These are phyloP conservation scores for Pinguiococcus pyrenoidosus DNA, from an alignment of 108 stramenopile species.

Conservation along the genomic window DNA sequence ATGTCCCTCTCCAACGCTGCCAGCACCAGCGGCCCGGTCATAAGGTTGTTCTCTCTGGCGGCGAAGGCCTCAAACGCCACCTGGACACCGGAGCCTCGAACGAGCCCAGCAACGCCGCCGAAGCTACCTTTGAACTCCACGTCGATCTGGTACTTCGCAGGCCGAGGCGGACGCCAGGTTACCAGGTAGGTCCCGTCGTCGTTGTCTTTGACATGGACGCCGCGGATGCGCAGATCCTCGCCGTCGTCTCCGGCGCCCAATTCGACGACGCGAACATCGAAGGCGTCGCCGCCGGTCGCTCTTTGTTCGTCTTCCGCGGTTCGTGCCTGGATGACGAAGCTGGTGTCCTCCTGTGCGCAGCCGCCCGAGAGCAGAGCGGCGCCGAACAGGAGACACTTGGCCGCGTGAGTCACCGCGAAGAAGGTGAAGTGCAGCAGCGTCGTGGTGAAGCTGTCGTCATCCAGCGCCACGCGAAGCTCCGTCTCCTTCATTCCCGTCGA, in stretches of 20 bases:
- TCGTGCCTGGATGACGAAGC: slow-evolving; percentile 18
- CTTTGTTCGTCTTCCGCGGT: slow-evolving; percentile 6
- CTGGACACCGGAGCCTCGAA: slow-evolving; percentile 48
- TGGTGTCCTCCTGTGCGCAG: slow-evolving; percentile 14
- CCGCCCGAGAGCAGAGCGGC: slow-evolving; percentile 41
- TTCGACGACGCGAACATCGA: slow-evolving; percentile 6
- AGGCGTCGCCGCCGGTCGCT: slow-evolving; percentile 15
- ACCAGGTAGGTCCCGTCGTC: slow-evolving; percentile 53
- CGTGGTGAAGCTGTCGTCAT: slow-evolving; percentile 45
- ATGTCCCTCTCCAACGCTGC: too few species aligned
- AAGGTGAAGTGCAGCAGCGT: slow-evolving; percentile 41
- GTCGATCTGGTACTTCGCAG: slow-evolving; percentile 25
- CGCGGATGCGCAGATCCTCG: not conserved
- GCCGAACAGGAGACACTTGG: slow-evolving; percentile 47
- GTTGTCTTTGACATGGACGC: slow-evolving; percentile 12
- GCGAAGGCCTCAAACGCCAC: slow-evolving; percentile 7
- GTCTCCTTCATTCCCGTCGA: slow-evolving; percentile 37
- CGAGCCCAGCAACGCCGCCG: slow-evolving; percentile 34
- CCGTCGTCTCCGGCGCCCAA: slow-evolving; percentile 3
- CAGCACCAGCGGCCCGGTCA: slow-evolving; percentile 19
- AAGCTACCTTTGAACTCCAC: slow-evolving; percentile 26
- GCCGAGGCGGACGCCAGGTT: slow-evolving; percentile 28
- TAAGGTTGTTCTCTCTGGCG: slow-evolving; percentile 8
- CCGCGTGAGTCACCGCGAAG: slow-evolving; percentile 54
- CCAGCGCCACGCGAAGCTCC: slow-evolving; percentile 47